Conservation (phyloP, 2,329 filamentous ascomycete genomes). For the Elsinoe ampelina region DNA sequence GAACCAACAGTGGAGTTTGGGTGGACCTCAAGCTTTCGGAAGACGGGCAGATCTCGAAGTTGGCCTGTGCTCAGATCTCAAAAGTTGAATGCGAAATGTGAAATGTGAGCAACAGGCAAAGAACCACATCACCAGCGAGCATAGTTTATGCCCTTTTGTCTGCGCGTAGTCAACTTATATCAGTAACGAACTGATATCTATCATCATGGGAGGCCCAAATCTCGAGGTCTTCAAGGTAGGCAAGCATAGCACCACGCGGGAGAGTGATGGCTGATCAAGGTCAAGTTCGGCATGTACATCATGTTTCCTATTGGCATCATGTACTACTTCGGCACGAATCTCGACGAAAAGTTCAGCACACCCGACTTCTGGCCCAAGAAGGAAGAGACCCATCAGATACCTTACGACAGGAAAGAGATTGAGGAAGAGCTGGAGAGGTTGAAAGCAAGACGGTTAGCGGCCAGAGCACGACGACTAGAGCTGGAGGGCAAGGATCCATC, state of each 20-base stretch:
- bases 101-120: neutral
- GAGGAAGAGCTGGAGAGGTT: slow-evolving; percentile 68
- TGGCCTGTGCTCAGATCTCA: slow-evolving; percentile 3
- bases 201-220: slow-evolving; percentile 68
- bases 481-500: slow-evolving; percentile 22
- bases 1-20: neutral
- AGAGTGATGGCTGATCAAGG: neutral
- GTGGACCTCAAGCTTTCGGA: neutral
- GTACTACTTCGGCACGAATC: slow-evolving; percentile 99
- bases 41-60: neutral
- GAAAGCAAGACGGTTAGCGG: slow-evolving; percentile 41
- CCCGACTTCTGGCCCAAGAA: slow-evolving; percentile 88
- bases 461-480: slow-evolving; percentile 40
- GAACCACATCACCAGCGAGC: no score
- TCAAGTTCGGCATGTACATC: slow-evolving; percentile 96
- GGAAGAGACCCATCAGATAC: slow-evolving; percentile 66
- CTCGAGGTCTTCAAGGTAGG: slow-evolving; percentile 89
- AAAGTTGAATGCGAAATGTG: neutral
- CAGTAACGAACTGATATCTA: neutral
- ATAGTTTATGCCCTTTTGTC: no score
- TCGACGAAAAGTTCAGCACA: slow-evolving; percentile 82
- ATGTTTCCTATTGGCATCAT: slow-evolving; percentile 98
- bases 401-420: slow-evolving; percentile 73
- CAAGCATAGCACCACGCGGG: neutral
- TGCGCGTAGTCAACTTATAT: neutral